phyloP scores from a whole-genome alignment of 768 basidiomycete species.

The Mycena kentingensis region DNA sequence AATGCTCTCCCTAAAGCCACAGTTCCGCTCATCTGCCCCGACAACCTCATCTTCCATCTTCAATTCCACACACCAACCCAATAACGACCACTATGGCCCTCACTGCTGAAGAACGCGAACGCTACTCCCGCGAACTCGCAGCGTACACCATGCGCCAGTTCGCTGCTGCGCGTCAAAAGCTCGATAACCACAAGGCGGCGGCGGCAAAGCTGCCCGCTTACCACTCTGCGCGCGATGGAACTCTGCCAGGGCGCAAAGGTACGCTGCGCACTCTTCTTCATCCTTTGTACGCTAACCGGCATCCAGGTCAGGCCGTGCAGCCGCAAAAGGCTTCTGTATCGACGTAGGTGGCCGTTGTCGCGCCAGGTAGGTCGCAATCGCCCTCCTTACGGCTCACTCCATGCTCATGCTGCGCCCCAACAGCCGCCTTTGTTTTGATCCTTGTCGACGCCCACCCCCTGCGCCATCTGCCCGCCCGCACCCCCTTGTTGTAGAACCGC shows the following conservation, averaged over 20 bases:
- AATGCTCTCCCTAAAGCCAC: neutral
- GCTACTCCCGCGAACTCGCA: constrained; percentile 50
- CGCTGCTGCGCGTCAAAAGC: constrained; percentile 33
- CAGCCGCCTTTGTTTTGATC: too few relatives aligned
- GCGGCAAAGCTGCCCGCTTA: constrained; percentile 42
- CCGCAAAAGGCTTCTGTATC: neutral
- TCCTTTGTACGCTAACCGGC: too few relatives aligned
- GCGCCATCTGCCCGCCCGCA: constrained; percentile 1
- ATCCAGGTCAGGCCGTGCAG: neutral
- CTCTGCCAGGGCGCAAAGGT: constrained; percentile 14
- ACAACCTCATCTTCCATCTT: neutral
- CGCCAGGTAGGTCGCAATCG: too few relatives aligned
- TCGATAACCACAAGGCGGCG: constrained; percentile 33
- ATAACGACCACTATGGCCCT: constrained; percentile 27
- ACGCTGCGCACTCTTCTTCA: neutral
- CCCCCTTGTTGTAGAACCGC: too few relatives aligned
- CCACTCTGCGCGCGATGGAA: constrained; percentile 31
- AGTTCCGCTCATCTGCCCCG: neutral
- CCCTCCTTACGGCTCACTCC: too few relatives aligned
- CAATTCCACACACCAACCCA: neutral
- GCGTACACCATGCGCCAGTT: constrained; percentile 52
- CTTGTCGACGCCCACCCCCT: too few relatives aligned
- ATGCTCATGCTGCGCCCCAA: too few relatives aligned
- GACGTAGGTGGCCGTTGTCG: too few relatives aligned
- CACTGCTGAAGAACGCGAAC: constrained; percentile 33